Conservation (phyloP, 352 stramenopile genomes). For the Pythium sp. region DNA sequence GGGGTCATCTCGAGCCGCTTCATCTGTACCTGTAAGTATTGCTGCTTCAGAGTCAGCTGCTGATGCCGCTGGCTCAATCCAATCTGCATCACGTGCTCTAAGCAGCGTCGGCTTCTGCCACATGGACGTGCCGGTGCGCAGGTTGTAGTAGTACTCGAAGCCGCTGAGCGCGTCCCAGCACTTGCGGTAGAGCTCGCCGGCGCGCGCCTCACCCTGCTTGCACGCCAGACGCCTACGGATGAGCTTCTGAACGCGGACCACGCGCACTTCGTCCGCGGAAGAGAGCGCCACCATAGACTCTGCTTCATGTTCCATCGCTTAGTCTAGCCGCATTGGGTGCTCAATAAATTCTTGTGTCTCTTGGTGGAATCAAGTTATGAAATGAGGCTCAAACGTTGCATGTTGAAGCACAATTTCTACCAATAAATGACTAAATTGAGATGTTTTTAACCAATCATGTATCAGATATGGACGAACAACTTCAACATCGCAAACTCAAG, state of each 20-base stretch:
- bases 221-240: constrained; percentile 31
- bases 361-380: not conserved
- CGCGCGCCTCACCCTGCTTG: constrained; percentile 25
- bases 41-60: not conserved
- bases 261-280: constrained; percentile 12
- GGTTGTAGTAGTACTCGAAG: constrained; percentile 52
- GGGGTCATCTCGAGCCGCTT: not conserved
- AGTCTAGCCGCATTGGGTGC: no score
- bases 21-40: not conserved
- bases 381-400: not conserved
- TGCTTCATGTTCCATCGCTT: not conserved
- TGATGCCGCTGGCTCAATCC: constrained; percentile 1
- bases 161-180: constrained; percentile 41
- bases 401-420: not conserved
- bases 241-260: constrained; percentile 35
- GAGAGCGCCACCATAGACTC: not conserved
- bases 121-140: constrained; percentile 34
- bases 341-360: not conserved
- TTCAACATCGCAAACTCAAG: not conserved
- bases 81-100: constrained; percentile 21
- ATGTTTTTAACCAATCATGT: not conserved
- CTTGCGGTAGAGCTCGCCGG: constrained; percentile 38
- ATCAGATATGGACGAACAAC: not conserved
- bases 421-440: not conserved
- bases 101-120: constrained; percentile 51